Evolutionary conservation across 2,329 filamentous ascomycete genomes (phyloP).

Genomic region (Claviceps arundinis): DNA sequence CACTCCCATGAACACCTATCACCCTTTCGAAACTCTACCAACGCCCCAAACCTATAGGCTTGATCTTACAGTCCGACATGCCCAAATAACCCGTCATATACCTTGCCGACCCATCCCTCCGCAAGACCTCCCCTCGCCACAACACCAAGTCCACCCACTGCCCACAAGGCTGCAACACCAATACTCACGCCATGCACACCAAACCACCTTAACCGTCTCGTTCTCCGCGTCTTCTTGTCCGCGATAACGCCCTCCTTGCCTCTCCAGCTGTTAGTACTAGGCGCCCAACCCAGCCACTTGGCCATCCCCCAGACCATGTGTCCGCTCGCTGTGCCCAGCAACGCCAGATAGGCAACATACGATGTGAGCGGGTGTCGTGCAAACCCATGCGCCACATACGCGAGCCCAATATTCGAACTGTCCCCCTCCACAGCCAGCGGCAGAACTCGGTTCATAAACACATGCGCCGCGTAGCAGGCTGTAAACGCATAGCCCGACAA

Average conservation of each 20-base stretch:
- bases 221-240: constrained; percentile 37
- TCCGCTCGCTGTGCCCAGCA: constrained; percentile 55
- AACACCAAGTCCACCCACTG: constrained; percentile 66
- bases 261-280: constrained; percentile 36
- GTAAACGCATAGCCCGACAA: constrained; percentile 58
- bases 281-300: constrained; percentile 61
- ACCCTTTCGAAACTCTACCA: too few species aligned
- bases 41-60: too few species aligned
- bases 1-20: too few species aligned
- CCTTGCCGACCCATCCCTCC: constrained; percentile 64
- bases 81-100: constrained; percentile 57
- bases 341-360: constrained; percentile 53
- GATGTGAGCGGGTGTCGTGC: constrained; percentile 53
- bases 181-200: constrained; percentile 52
- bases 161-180: constrained; percentile 55
- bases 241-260: constrained; percentile 27
- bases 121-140: constrained; percentile 58
- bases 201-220: constrained; percentile 55
- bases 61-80: constrained; percentile 16
- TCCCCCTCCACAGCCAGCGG: constrained; percentile 70
- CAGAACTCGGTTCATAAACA: constrained; percentile 60
- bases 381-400: constrained; percentile 77
- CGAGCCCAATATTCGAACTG: constrained; percentile 71
- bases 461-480: constrained; percentile 55
- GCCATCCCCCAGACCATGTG: constrained; percentile 79